Evolutionary conservation across 139 green algal genomes (phyloP), one percentile per base, ranked within the genome.

Genomic region (Gonium pectorale): DNA sequence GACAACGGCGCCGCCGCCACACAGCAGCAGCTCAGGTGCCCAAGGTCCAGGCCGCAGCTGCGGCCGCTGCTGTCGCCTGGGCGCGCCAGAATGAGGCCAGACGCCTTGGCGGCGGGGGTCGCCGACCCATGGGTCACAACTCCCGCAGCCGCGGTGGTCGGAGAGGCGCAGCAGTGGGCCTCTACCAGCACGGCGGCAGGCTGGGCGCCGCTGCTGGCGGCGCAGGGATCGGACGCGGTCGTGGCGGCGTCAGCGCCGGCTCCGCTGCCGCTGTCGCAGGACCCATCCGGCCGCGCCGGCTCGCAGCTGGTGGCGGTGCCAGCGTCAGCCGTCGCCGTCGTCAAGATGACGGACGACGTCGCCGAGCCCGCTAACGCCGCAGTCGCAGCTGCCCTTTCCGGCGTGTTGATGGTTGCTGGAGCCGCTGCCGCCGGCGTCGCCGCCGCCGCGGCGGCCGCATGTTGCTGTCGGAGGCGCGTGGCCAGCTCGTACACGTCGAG

Each of bases 401-500:
- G n/a, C n/a, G n/a, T n/a, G n/a, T n/a, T n/a, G n/a, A n/a, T n/a
- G n/a, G n/a, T n/a, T n/a, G n/a, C n/a, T n/a, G n/a, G n/a, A n/a
- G n/a, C n/a, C n/a, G n/a, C n/a, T n/a, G n/a, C n/a, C n/a, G n/a
- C n/a, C n/a, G n/a, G n/a, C n/a, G n/a, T n/a, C n/a, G n/a, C n/a
- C n/a, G n/a, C n/a, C 37, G 22, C 26, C 13, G 13, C 38, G 13
- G 6, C 38, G 38, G 38, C 38, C 38, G 17, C 31, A 7, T 82
- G 75, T n/a, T 60, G 60, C 29, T 27, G 7, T 13, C 41, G 59
- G 40, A 82, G 56, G 1, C 35, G 41, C 24, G 40, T 22, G 3
- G 59, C 75, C 40, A 82, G 75, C 29, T 31, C 59, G 59, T 71
- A n/a, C 59, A 84, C 33, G 46, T 84, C 78, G 21, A 84, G 78